phyloP scores from a whole-genome alignment of 2,329 filamentous ascomycete genomes.

The Chrysosphaeria jannelii region DNA sequence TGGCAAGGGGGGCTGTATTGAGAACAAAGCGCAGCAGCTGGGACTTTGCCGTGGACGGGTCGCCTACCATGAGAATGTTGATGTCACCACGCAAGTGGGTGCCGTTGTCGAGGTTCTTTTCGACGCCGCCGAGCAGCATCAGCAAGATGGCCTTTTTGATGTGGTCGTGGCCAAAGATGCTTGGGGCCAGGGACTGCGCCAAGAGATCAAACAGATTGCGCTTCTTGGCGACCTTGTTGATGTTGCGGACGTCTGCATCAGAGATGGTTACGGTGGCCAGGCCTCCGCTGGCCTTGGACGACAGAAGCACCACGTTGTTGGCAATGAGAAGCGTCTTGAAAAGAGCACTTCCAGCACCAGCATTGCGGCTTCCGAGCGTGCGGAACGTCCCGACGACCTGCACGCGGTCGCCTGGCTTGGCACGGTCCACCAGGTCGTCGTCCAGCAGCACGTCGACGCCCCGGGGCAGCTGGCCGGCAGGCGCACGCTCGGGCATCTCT shows the following conservation, averaged over 20 bases:
- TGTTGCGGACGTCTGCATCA: slow-evolving; percentile 90
- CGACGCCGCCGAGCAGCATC: slow-evolving; percentile 83
- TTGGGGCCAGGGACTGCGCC: slow-evolving; percentile 79
- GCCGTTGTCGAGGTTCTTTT: slow-evolving; percentile 95
- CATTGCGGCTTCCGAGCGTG: slow-evolving; percentile 81
- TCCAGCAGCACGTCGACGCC: slow-evolving; percentile 92
- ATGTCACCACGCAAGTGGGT: slow-evolving; percentile 96
- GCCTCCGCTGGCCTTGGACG: slow-evolving; percentile 84
- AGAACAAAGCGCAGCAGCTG: slow-evolving; percentile 87
- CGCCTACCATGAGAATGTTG: slow-evolving; percentile 97
- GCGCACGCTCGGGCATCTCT: slow-evolving; percentile 93
- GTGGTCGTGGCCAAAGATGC: slow-evolving; percentile 88
- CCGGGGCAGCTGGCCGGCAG: slow-evolving; percentile 77
- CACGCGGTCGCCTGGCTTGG: slow-evolving; percentile 86
- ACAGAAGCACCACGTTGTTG: slow-evolving; percentile 82
- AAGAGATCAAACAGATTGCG: slow-evolving; percentile 77
- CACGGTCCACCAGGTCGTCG: slow-evolving; percentile 79
- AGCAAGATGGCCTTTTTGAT: slow-evolving; percentile 94
- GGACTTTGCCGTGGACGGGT: slow-evolving; percentile 96
- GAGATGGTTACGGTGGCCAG: slow-evolving; percentile 80
- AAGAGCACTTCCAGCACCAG: slow-evolving; percentile 63
- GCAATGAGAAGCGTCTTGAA: slow-evolving; percentile 87
- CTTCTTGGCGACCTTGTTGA: slow-evolving; percentile 91
- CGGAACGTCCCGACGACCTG: slow-evolving; percentile 92
- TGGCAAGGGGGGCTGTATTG: slow-evolving; percentile 85